Percentiles rank a stretch among this genome's conserved stretches.
Conservation (phyloP, 2,329 filamentous ascomycete species). For the Clarireedia homoeocarpa region DNA sequence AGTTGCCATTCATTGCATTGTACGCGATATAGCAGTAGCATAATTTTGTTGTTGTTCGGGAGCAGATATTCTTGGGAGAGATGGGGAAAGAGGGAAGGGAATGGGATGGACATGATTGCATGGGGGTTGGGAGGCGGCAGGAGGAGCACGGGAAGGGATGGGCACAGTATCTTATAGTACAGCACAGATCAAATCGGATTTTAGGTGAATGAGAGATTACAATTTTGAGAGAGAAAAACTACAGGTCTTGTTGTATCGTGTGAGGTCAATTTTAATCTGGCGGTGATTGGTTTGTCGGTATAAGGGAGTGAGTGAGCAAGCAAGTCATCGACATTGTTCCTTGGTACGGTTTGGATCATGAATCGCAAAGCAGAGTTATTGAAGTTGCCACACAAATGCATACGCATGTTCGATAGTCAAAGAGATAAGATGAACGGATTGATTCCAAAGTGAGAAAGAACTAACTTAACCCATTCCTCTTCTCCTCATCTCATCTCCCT, state of each 20-base stretch:
- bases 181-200: neutral
- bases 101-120: neutral
- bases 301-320: too few relatives aligned
- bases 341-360: too few relatives aligned
- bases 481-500: neutral
- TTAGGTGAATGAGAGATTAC: neutral
- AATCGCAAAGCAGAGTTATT: too few relatives aligned
- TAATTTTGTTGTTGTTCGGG: neutral
- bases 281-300: too few relatives aligned
- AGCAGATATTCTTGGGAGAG: neutral
- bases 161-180: neutral
- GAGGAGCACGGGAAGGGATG: neutral
- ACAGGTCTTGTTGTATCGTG: neutral
- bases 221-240: slow-evolving; percentile 6
- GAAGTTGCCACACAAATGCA: too few relatives aligned
- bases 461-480: neutral
- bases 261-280: neutral
- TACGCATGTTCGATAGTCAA: too few relatives aligned
- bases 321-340: too few relatives aligned
- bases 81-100: neutral
- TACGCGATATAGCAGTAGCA: neutral
- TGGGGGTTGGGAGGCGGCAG: neutral
- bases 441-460: too few relatives aligned
- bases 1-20: neutral
- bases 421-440: too few relatives aligned